Base-by-base conservation (phyloP, 768 basidiomycete genomes). In the Trametes cinnabarina region DNA sequence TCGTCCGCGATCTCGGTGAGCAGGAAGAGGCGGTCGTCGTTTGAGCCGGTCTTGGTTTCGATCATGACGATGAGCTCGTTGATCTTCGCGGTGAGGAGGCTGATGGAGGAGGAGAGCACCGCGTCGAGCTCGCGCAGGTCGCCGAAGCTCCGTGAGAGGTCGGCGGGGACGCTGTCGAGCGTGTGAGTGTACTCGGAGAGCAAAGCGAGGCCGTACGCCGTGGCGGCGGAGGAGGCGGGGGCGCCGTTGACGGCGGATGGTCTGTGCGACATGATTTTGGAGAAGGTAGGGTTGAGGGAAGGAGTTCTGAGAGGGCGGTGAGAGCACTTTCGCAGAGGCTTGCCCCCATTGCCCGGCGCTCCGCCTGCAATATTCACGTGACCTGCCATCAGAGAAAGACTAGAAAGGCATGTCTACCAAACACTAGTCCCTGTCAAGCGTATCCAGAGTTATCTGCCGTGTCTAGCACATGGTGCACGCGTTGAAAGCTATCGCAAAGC, bases 111-210 rank as follows among this genome's bases (percentile, higher is more conserved):
- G 64, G 94, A 94, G 65, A 99, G 83, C 58, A 99, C 97, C 56
- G 96, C 97, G 73, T 98, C 97, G 74, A 99, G 90, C 76, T 99
- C 97, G 63, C 94, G 91, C 52, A 99, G 85, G 80, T 99, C 97
- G 11, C 90, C 92, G 72, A 97, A 92, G 73, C 86, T 88, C 72
- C 92, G 87, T 12, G 96, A 96, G 73, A 99, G 86, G 74, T 97
- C 94, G 62, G 90, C 81, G 57, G 96, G 96, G 55, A 98, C 84
- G 20, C 94, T 83, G 76, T 97, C 95, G 72, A 98, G 88, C 25
- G 89, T 87, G 73, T 98, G 94, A 15, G 86, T 87, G 77, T 92
- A 94, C 71, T 94, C 92, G 56, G 82, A 78, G 65, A 94, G 83
- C 58, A 92, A 78, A 40, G 83, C 70, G 61, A 91, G 82, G 8